Base-by-base conservation (phyloP, 257 asterid genomes). In the Lithospermum erythrorhizon region DNA sequence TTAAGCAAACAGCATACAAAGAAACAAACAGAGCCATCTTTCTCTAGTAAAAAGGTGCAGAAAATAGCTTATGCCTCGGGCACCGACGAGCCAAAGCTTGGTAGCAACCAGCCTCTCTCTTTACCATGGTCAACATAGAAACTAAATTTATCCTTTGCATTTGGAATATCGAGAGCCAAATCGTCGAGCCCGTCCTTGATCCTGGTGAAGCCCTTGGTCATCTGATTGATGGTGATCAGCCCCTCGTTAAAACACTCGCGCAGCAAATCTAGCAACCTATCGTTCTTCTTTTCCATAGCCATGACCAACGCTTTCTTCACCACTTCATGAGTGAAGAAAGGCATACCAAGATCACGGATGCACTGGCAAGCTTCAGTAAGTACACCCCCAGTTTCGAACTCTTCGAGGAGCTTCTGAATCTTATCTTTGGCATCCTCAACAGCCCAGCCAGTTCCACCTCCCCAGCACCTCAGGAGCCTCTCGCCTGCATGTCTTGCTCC, bases 251-350 rank as follows among this genome's bases (percentile, higher is more conserved):
- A 93, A 74, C 97, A 86, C 63, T 76, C 97, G 14, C 76, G 79
- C 63, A 91, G 86, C 77, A 93, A 62, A 41, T 77, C 82, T 71
- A 93, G 85, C 82, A 93, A 82, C 80, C 94, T 70, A 54, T 93
- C 96, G 21, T 89, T 93, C 63, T 88, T 91, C 96, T 93, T 89
- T 87, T 93, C 99, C 99, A 93, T 93, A 1, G 97, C 97, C 99
- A 93, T 93, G 17, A 93, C 97, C 63, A 93, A 63, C 13, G 97
- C 96, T 57, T 76, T 93, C 83, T 93, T 93, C 83, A 93, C 99
- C 62, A 93, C 98, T 68, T 91, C 98, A 24, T 91, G 98, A 47
- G 86, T 81, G 78, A 91, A 91, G 66, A 93, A 93, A 5, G 97
- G 91, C 99, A 93, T 89, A 21, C 68, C 86, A 41, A 93, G 72